Percentiles rank a stretch among this genome's conserved stretches.
Evolutionary conservation across 1,139 yeast genomes (phyloP).

Genomic region (Debaryomycetaceae sp.): DNA sequence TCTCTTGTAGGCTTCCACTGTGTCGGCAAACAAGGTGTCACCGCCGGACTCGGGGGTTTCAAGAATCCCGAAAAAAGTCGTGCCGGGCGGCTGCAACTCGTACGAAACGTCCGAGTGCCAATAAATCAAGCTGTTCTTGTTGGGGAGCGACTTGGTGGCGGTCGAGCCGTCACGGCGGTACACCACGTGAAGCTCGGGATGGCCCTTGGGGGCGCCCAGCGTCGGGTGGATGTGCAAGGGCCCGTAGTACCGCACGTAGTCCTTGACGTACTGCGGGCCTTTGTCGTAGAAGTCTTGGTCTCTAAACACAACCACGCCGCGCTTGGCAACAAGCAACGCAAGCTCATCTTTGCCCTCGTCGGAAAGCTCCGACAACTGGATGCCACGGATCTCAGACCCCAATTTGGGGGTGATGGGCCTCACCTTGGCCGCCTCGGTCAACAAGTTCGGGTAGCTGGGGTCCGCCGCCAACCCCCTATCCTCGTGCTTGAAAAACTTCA

Average conservation of each 20-base stretch:
- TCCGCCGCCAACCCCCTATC: slow-evolving; percentile 22
- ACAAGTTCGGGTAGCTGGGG: slow-evolving; percentile 15
- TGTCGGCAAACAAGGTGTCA: slow-evolving; percentile 32
- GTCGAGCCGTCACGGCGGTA: slow-evolving; percentile 2
- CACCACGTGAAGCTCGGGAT: slow-evolving; percentile 30
- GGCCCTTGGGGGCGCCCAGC: slow-evolving; percentile 34
- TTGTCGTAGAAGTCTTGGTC: slow-evolving; percentile 32
- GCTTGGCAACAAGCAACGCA: slow-evolving; percentile 34
- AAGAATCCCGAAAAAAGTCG: slow-evolving; percentile 33
- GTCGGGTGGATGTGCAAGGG: slow-evolving; percentile 39
- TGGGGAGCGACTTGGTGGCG: slow-evolving; percentile 23
- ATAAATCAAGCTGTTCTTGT: slow-evolving; percentile 19
- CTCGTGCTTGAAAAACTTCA: slow-evolving; percentile 17
- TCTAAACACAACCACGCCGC: slow-evolving; percentile 39
- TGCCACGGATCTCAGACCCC: slow-evolving; percentile 22
- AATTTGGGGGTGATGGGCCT: slow-evolving; percentile 23
- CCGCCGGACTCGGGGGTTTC: slow-evolving; percentile 38
- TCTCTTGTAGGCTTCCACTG: slow-evolving; percentile 27
- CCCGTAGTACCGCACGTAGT: slow-evolving; percentile 32
- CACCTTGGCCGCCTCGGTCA: slow-evolving; percentile 10
- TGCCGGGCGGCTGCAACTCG: slow-evolving; percentile 36
- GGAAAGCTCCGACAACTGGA: slow-evolving; percentile 24
- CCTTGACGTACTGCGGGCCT: slow-evolving; percentile 29
- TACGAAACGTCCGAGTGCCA: slow-evolving; percentile 42
- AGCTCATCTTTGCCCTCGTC: slow-evolving; percentile 32